Evolutionary conservation across 169 alveolate species (phyloP).

Genomic region (Cryptosporidium ubiquitum): DNA sequence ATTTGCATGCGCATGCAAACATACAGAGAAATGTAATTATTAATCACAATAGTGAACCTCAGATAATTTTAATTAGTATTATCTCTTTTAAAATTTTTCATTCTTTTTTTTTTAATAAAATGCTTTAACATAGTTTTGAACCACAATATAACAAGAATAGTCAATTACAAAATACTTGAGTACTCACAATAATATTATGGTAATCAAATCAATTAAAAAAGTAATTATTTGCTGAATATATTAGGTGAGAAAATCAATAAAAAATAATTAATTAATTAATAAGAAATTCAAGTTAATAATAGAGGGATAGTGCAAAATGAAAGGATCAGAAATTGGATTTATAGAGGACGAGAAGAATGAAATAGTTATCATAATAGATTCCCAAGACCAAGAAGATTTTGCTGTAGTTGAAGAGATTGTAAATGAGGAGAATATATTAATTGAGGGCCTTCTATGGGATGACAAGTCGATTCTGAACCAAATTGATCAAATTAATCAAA

Average conservation of each 20-base stretch:
- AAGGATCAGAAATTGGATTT: not conserved
- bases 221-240: too few species aligned
- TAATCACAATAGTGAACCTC: not conserved
- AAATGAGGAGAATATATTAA: slow-evolving; percentile 15
- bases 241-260: not conserved
- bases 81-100: not conserved
- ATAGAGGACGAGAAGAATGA: slow-evolving; percentile 12
- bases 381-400: slow-evolving; percentile 12
- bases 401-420: not conserved
- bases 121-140: not conserved
- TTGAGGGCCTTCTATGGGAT: slow-evolving; percentile 1
- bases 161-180: too few species aligned
- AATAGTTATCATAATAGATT: not conserved
- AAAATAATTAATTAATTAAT: too few species aligned
- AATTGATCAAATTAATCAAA: not conserved
- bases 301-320: not conserved
- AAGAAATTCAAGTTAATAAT: not conserved
- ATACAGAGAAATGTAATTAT: not conserved
- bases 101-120: too few species aligned
- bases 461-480: slow-evolving; percentile 6
- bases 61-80: not conserved
- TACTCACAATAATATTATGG: not conserved
- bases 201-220: too few species aligned
- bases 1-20: slow-evolving; percentile 29
- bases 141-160: not conserved